A percentile compares a stretch with the other conserved stretches of the same genome.
phyloP scores from a whole-genome alignment of 768 basidiomycete genomes.

The Coprinopsis marcescibilis region DNA sequence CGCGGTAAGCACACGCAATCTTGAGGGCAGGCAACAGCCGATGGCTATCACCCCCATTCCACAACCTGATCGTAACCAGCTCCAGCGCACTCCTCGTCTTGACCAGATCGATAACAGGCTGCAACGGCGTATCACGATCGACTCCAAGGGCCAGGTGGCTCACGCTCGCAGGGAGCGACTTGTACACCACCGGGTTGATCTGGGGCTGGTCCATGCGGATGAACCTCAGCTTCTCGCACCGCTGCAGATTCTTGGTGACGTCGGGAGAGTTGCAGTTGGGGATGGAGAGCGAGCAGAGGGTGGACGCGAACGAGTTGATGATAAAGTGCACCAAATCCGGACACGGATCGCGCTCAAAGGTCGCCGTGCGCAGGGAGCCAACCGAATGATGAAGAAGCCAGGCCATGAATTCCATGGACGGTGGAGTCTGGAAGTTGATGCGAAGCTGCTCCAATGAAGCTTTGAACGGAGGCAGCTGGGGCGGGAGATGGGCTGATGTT shows the following conservation, averaged over 20 bases:
- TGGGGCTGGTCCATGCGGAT: conserved; percentile 53
- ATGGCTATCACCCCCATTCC: conserved; percentile 46
- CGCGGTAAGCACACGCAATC: conserved; percentile 59
- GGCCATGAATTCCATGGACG: conserved; percentile 55
- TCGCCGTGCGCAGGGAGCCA: conserved; percentile 43
- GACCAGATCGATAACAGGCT: conserved; percentile 50
- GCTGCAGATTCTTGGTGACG: conserved; percentile 23
- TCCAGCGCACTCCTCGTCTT: conserved; percentile 39
- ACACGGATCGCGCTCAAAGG: conserved; percentile 58
- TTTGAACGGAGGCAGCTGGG: conserved; percentile 45
- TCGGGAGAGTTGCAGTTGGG: conserved; percentile 44
- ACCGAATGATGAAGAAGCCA: conserved; percentile 65
- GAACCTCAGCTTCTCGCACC: conserved; percentile 48
- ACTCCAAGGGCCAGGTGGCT: conserved; percentile 58
- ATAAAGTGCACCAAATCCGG: conserved; percentile 50
- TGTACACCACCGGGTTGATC: conserved; percentile 39
- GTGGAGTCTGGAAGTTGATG: conserved; percentile 61
- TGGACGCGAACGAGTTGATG: conserved; percentile 40
- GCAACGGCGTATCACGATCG: conserved; percentile 48
- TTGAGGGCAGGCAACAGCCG: conserved; percentile 47
- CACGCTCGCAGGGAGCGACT: conserved; percentile 41
- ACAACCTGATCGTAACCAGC: conserved; percentile 48
- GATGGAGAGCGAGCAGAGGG: conserved; percentile 49
- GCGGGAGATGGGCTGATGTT: conserved; percentile 45
- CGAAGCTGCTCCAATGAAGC: conserved; percentile 32